Conservation (phyloP, 805 yeast genomes). For the Metschnikowia lunata region DNA sequence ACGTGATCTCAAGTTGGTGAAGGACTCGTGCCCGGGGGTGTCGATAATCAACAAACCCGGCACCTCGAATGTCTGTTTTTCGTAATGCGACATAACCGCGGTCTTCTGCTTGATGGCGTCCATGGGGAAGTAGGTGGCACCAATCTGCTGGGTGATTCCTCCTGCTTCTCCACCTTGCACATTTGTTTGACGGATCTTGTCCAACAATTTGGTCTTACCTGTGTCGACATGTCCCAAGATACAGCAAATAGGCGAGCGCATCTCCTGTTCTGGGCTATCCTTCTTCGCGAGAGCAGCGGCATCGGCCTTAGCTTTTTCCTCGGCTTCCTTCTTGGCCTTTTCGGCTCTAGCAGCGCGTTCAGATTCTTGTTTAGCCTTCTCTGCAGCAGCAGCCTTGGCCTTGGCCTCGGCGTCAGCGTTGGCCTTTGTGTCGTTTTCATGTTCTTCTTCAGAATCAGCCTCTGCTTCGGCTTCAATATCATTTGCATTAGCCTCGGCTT, state of each 20-base stretch:
- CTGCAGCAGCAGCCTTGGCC: conserved; percentile 10
- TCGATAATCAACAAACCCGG: conserved; percentile 97
- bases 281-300: conserved; percentile 22
- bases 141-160: conserved; percentile 99
- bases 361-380: conserved; percentile 10
- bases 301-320: conserved; percentile 16
- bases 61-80: conserved; percentile 82
- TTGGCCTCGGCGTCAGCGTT: conserved; percentile 17
- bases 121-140: conserved; percentile 99
- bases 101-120: conserved; percentile 90
- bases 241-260: conserved; percentile 99
- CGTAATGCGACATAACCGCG: conserved; percentile 81
- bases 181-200: conserved; percentile 96
- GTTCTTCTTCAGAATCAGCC: conserved; percentile 10
- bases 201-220: conserved; percentile 96
- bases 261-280: conserved; percentile 40
- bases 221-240: conserved; percentile 99
- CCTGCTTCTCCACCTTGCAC: conserved; percentile 99
- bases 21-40: conserved; percentile 99
- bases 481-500: conserved; percentile 12
- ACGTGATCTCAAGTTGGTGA: conserved; percentile 94
- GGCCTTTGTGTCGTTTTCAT: not conserved
- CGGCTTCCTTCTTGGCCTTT: conserved; percentile 6
- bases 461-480: conserved; percentile 3
- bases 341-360: conserved; percentile 13